Percentiles rank a stretch among this genome's conserved stretches.
Conservation (phyloP, 78 protist species). For the Chrysochromulina tobinii region DNA sequence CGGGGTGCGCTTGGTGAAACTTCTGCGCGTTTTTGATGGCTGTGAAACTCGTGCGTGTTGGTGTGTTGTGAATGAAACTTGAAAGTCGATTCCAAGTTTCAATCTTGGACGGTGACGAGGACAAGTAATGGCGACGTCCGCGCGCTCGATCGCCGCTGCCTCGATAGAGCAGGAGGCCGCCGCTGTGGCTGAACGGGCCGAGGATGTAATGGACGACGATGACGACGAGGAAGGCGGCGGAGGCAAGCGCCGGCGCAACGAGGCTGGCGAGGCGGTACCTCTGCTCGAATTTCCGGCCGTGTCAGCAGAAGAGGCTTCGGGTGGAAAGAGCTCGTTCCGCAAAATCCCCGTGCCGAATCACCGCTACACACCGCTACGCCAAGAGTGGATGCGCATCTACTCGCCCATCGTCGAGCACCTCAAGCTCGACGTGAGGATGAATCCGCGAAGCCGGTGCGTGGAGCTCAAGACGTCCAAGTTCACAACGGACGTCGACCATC, state of each 20-base stretch:
- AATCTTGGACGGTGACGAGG: too few relatives aligned
- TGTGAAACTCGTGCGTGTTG: too few relatives aligned
- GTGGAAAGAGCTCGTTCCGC: slow-evolving; percentile 34
- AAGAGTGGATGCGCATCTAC: slow-evolving; percentile 88
- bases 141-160: too few relatives aligned
- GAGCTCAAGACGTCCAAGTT: slow-evolving; percentile 60
- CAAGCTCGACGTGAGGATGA: slow-evolving; percentile 37
- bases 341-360: slow-evolving; percentile 78
- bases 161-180: too few relatives aligned
- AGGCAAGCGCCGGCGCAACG: background rate
- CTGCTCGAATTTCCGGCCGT: background rate
- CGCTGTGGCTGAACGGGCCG: too few relatives aligned
- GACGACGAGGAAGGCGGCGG: background rate
- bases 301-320: background rate
- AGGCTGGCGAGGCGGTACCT: background rate
- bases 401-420: slow-evolving; percentile 94
- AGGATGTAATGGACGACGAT: too few relatives aligned
- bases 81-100: too few relatives aligned
- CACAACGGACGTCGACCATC: slow-evolving; percentile 69
- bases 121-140: too few relatives aligned
- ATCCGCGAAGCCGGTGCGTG: slow-evolving; percentile 25
- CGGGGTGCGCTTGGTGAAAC: too few relatives aligned
- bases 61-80: too few relatives aligned
- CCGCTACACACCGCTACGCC: slow-evolving; percentile 87
- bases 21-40: too few relatives aligned